These are phyloP conservation scores for Citropsis articulata DNA, from an alignment of 345 rosid species.

Conservation along the genomic window DNA sequence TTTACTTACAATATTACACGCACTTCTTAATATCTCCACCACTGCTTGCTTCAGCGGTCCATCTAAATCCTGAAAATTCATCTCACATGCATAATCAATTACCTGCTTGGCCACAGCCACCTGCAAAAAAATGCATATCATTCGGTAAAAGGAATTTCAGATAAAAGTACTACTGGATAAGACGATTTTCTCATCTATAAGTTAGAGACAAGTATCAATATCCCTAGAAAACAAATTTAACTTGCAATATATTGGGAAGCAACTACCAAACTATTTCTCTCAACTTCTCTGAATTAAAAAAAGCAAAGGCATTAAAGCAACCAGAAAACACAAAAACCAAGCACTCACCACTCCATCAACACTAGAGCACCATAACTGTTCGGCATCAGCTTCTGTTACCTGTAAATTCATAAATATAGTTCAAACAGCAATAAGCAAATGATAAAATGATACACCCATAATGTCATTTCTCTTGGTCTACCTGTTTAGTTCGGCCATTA, in stretches of 20 bases:
- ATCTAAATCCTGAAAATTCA: constrained; percentile 7
- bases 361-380: constrained; percentile 14
- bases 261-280: background rate
- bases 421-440: background rate
- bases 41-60: background rate
- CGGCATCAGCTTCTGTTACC: background rate
- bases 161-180: background rate
- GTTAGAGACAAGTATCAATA: background rate
- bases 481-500: constrained; percentile 6
- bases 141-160: background rate
- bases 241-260: background rate
- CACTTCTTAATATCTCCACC: constrained; percentile 5
- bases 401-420: background rate
- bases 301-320: background rate
- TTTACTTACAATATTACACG: constrained; percentile 2
- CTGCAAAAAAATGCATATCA: constrained; percentile 1
- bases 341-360: constrained; percentile 10
- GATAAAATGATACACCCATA: background rate
- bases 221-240: background rate
- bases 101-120: constrained; percentile 13
- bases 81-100: constrained; percentile 6
- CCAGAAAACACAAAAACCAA: background rate
- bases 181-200: background rate
- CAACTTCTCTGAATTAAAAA: background rate
- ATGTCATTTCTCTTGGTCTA: background rate